These are phyloP conservation scores for Flaveria bidentis DNA, from an alignment of 129 eudicot species.

Conservation along the genomic window DNA sequence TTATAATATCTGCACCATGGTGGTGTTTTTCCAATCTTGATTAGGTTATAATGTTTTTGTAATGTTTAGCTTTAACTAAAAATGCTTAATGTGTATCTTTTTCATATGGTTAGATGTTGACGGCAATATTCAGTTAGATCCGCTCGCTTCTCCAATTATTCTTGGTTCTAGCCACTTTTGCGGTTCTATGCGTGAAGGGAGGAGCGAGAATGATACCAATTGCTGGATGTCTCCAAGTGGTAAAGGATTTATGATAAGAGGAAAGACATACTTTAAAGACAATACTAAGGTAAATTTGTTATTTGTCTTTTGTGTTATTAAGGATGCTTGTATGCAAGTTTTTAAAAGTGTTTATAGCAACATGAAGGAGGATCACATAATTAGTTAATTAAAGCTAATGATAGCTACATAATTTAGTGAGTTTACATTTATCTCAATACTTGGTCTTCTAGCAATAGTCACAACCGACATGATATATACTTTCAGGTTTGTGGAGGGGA, in stretches of 20 bases:
- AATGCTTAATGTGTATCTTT: neutral
- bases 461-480: neutral
- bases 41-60: no score
- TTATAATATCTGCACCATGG: no score
- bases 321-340: neutral
- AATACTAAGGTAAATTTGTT: constrained; percentile 56
- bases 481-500: constrained; percentile 82
- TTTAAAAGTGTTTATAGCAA: neutral
- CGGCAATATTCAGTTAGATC: no score
- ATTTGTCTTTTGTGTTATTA: neutral
- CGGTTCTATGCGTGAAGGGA: constrained; percentile 74
- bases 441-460: neutral
- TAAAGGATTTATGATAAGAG: constrained; percentile 83
- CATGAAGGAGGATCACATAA: neutral
- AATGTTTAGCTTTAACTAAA: neutral
- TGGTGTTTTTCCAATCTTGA: no score
- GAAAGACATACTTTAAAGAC: constrained; percentile 84
- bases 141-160: no score
- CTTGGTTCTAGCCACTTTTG: constrained; percentile 42
- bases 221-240: constrained; percentile 94
- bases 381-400: no score
- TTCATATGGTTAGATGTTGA: constrained; percentile 31
- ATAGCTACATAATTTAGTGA: no score
- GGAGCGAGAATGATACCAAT: constrained; percentile 58
- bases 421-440: neutral